These are phyloP conservation scores for Penicillium chermesinum DNA, from an alignment of 495 filamentous ascomycete species.

Conservation along the genomic window DNA sequence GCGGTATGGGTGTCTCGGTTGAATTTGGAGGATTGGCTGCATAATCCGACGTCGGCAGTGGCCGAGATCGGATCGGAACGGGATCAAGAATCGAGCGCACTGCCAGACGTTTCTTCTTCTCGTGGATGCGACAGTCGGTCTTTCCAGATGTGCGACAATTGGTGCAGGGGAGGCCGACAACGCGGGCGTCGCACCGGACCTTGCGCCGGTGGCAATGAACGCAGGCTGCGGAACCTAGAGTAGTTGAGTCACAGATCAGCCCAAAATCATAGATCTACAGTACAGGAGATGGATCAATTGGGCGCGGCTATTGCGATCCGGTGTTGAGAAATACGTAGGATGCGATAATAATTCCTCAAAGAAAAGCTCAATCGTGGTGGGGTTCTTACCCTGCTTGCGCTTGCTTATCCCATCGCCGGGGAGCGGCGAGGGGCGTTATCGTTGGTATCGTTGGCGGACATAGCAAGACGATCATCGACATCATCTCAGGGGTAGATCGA, in stretches of 20 bases:
- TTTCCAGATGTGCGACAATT: slow-evolving; percentile 45
- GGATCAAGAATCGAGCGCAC: slow-evolving; percentile 45
- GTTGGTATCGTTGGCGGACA: slow-evolving; percentile 32
- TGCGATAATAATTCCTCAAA: neutral
- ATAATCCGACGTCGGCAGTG: slow-evolving; percentile 26
- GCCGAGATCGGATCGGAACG: slow-evolving; percentile 46
- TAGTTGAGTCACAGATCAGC: slow-evolving; percentile 18
- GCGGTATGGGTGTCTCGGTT: slow-evolving; percentile 17
- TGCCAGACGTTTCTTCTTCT: slow-evolving; percentile 45
- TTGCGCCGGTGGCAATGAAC: slow-evolving; percentile 47
- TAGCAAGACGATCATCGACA: slow-evolving; percentile 27
- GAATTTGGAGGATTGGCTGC: slow-evolving; percentile 20
- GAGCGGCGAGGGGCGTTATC: slow-evolving; percentile 24
- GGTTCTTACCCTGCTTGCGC: slow-evolving; percentile 30
- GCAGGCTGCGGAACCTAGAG: slow-evolving; percentile 40
- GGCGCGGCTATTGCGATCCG: neutral
- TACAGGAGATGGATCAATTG: neutral
- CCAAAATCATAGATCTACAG: neutral
- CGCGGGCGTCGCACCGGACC: slow-evolving; percentile 44
- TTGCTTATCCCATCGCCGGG: slow-evolving; percentile 31
- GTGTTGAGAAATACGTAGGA: neutral
- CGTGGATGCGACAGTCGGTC: slow-evolving; percentile 44
- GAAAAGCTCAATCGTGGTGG: neutral
- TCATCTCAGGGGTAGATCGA: slow-evolving; percentile 22
- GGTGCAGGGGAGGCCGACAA: slow-evolving; percentile 42